phyloP scores from a whole-genome alignment of 2,329 filamentous ascomycete genomes.

The Thielaviopsis musarum region DNA sequence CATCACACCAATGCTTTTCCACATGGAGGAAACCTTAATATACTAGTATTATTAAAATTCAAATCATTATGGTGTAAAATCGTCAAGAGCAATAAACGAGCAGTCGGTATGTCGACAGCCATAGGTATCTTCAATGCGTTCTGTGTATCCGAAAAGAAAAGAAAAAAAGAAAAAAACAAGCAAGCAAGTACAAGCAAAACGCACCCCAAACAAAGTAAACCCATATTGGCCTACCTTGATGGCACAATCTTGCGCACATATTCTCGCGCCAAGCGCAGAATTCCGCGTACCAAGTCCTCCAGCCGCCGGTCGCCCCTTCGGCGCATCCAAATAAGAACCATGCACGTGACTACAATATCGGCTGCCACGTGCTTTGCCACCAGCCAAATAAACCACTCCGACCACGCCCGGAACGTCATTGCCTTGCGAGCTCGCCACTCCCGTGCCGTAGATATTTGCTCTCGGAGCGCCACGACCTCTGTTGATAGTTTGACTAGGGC shows the following conservation, averaged over 20 bases:
- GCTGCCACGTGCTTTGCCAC: constrained; percentile 55
- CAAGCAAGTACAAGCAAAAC: constrained; percentile 5
- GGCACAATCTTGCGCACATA: constrained; percentile 43
- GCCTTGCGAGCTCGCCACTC: constrained; percentile 52
- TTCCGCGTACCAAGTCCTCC: constrained; percentile 55
- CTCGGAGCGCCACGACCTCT: constrained; percentile 78
- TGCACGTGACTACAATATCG: constrained; percentile 47
- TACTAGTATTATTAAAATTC: no score
- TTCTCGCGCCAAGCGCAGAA: constrained; percentile 39
- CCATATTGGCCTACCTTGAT: constrained; percentile 27
- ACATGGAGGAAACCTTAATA: background rate
- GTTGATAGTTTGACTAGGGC: constrained; percentile 79
- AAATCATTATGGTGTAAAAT: background rate
- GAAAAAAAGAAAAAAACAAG: constrained; percentile 4
- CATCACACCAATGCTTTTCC: no score
- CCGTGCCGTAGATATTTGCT: constrained; percentile 68
- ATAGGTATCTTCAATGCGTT: background rate
- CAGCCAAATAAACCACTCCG: constrained; percentile 53
- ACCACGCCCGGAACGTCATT: constrained; percentile 50
- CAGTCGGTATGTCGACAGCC: background rate
- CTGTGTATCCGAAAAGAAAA: constrained; percentile 14
- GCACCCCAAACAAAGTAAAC: constrained; percentile 1
- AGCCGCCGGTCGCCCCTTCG: constrained; percentile 52
- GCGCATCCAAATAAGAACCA: constrained; percentile 57
- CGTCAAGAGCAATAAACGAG: background rate